Conservation (phyloP, 129 eudicot species). For the Centrapalus pauciflorus region DNA sequence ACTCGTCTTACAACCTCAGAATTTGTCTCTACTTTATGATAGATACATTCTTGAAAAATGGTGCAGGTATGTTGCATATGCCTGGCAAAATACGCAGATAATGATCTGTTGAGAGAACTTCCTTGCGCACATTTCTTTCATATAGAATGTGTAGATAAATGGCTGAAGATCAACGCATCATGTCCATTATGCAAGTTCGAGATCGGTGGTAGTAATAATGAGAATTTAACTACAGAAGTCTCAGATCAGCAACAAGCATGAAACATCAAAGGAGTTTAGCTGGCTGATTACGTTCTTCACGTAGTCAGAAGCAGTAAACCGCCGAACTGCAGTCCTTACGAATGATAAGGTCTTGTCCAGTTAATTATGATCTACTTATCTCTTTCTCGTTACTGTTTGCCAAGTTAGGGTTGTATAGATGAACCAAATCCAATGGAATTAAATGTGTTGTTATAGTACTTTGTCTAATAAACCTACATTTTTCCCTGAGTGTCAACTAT, state of each 20-base stretch:
- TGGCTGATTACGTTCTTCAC: neutral
- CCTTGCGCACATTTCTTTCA: constrained; percentile 78
- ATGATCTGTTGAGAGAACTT: constrained; percentile 65
- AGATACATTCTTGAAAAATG: neutral
- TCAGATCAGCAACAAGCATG: constrained; percentile 38
- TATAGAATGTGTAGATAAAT: constrained; percentile 66
- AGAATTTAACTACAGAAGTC: constrained; percentile 25
- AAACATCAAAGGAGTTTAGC: neutral
- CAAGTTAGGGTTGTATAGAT: constrained; percentile 30
- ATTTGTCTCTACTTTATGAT: neutral
- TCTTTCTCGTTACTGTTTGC: constrained; percentile 8
- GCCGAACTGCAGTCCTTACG: constrained; percentile 1
- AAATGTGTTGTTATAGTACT: constrained; percentile 17
- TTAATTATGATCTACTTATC: neutral
- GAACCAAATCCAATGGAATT: constrained; percentile 5
- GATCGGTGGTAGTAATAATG: constrained; percentile 38
- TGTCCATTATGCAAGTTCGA: constrained; percentile 70
- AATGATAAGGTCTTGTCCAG: constrained; percentile 1
- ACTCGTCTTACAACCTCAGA: neutral
- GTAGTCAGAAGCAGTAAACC: too few species aligned
- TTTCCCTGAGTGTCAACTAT: neutral
- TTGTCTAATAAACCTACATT: constrained; percentile 23
- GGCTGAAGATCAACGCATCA: constrained; percentile 72
- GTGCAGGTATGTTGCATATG: constrained; percentile 76
- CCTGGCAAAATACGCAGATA: constrained; percentile 52